phyloP scores from a whole-genome alignment of 257 asterid species.

The Solanum lignicaule region DNA sequence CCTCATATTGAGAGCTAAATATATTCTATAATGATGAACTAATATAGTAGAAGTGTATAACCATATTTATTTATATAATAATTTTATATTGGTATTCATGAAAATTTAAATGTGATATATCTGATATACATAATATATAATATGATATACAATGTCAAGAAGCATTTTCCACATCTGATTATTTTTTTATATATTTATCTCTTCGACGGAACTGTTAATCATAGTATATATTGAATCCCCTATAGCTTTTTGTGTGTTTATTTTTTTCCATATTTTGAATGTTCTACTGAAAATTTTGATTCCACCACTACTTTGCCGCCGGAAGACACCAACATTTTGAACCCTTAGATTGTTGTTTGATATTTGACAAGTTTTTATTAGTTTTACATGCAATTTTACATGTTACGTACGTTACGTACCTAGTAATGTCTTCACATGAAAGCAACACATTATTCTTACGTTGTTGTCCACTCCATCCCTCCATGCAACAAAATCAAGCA shows the following conservation, averaged over 20 bases:
- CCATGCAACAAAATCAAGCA: background rate
- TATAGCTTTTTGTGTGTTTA: background rate
- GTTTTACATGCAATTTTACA: background rate
- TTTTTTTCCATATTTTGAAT: no score
- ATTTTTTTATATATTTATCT: no score
- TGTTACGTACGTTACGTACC: background rate
- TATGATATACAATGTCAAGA: background rate
- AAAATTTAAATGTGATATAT: background rate
- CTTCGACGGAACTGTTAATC: background rate
- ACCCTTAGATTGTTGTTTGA: background rate
- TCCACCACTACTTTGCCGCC: background rate
- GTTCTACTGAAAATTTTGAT: background rate
- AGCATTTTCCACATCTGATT: background rate
- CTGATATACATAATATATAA: background rate
- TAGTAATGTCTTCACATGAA: background rate
- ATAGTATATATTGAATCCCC: no score
- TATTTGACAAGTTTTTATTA: background rate
- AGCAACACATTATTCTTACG: background rate
- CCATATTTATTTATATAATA: no score
- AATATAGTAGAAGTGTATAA: background rate
- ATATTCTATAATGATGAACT: background rate
- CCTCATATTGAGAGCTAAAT: background rate
- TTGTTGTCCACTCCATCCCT: background rate
- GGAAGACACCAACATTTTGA: background rate
- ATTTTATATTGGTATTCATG: background rate